A percentile compares a stretch with the other conserved stretches of the same genome.
These are phyloP conservation scores for Coemansia sp. DNA, from an alignment of 192 early-diverging fungal species.

Conservation along the genomic window DNA sequence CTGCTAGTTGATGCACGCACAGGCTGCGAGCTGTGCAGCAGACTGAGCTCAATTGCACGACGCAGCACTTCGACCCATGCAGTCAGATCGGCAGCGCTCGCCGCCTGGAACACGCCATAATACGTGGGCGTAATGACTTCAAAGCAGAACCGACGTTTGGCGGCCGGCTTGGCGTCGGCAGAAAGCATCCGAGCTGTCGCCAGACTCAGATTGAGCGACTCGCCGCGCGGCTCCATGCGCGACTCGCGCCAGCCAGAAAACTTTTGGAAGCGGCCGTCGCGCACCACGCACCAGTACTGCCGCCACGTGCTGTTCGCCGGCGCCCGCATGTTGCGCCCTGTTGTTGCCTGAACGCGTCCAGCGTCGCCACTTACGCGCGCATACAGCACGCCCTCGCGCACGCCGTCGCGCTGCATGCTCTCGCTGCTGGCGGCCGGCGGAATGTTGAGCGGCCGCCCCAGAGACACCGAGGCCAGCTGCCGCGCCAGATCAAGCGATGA, in stretches of 20 bases:
- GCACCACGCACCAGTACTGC: slow-evolving; percentile 49
- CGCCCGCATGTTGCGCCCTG: slow-evolving; percentile 28
- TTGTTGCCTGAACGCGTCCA: neutral
- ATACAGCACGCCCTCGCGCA: slow-evolving; percentile 45
- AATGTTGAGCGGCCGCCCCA: slow-evolving; percentile 9
- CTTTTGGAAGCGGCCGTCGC: slow-evolving; percentile 35
- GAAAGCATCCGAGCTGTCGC: slow-evolving; percentile 43
- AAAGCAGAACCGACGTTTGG: slow-evolving; percentile 68
- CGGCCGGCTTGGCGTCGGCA: slow-evolving; percentile 34
- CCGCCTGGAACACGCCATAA: slow-evolving; percentile 72
- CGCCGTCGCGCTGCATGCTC: slow-evolving; percentile 15
- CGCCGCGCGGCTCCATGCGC: slow-evolving; percentile 9
- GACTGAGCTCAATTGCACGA: slow-evolving; percentile 48
- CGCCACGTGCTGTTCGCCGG: slow-evolving; percentile 30
- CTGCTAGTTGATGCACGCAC: neutral
- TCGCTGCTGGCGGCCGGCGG: slow-evolving; percentile 2
- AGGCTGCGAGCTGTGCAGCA: slow-evolving; percentile 16
- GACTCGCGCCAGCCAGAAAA: slow-evolving; percentile 12
- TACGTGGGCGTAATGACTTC: slow-evolving; percentile 77
- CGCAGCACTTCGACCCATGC: slow-evolving; percentile 68
- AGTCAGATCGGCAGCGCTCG: slow-evolving; percentile 61
- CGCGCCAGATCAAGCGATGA: slow-evolving; percentile 21
- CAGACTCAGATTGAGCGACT: slow-evolving; percentile 23
- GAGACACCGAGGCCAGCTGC: slow-evolving; percentile 9
- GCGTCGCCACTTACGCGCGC: slow-evolving; percentile 14